Base-by-base conservation (phyloP, 2,329 filamentous ascomycete species). In the Lasiodiplodia gonubiensis region DNA sequence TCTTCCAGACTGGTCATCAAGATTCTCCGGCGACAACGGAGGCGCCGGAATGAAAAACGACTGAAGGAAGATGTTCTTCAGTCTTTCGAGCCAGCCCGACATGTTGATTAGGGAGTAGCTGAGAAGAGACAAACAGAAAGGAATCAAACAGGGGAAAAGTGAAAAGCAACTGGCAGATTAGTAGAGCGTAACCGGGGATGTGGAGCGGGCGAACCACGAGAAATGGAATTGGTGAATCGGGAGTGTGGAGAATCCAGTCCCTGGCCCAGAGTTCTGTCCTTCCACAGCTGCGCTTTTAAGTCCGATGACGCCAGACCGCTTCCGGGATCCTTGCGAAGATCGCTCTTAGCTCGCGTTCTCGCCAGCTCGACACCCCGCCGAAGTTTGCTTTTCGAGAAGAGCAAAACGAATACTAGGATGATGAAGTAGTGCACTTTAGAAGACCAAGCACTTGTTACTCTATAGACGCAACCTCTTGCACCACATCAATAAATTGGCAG, bases 11-110 rank as follows among this genome's bases (percentile, higher is more conserved):
- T 67, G 79, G 61, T 82, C 75, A 7, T 78, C 74, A 8, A 84
- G 74, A 35, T 81, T 76, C 49, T 77, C 73, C 52, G 82, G 80
- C 3, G 81, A 83, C 64, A 83, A 78, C 1, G 74, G 71, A 10
- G 83, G 82, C 23, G 72, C 48, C 0, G 78, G 76, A n/a, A 77
- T 76, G 59, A 75, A 77, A 14, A 70, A 69, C 4, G 69, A 69
- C 55, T 74, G 72, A 42, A 65, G 25, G 54, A 69, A 70, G 51
- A 72, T 63, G 49, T 68, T 69, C 53, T 35, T 46, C 25, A 55
- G n/a, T n/a, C 46, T 37, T 18, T 63, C 49, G 6, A 67, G 8
- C 64, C 52, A 66, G 52, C 53, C 64, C 51, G 67, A 65, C 42
- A 68, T 69, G n/a, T 25, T 66, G 46, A 6, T 25, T 21, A 33